Percentiles rank a stretch among this genome's conserved stretches.
Conservation (phyloP, 306 rosid species). For the barrel medic (Medicago truncatula) region MtrunA17r5.0-ANR NC_053044.1:34960501-34961000, state of each 20-base stretch:
- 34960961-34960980: no score
- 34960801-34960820: neutral
- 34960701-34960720: neutral
- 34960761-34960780: neutral
- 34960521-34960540: neutral
- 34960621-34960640: neutral
- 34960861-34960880: neutral
- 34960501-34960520: neutral
- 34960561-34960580: neutral
- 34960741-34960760: neutral
- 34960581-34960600: neutral
- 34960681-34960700: neutral
- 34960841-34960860: neutral
- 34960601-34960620: neutral
- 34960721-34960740: neutral
- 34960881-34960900: no score
- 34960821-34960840: neutral
- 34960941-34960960: neutral
- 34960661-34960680: neutral
- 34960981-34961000: no score
- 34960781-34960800: neutral
- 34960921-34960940: neutral
- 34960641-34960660: neutral
- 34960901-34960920: neutral
- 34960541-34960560: neutral